phyloP scores from a whole-genome alignment of 177 flowering plant genomes.

The Telopea speciosissima region DNA sequence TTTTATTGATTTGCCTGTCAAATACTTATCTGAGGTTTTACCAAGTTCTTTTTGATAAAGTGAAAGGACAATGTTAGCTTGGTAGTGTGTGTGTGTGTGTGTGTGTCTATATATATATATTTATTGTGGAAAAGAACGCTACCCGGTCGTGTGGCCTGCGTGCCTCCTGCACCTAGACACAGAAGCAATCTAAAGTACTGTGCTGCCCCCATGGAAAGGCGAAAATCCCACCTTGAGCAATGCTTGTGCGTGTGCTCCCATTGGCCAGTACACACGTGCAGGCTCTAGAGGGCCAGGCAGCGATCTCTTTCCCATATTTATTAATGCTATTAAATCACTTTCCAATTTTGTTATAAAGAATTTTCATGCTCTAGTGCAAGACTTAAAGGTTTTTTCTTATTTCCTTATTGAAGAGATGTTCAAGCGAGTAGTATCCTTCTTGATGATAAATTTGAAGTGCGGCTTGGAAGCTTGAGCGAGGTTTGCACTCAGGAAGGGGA shows the following conservation, averaged over 20 bases:
- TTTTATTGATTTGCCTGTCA: not conserved
- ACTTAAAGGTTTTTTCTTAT: constrained; percentile 16
- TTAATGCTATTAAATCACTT: not conserved
- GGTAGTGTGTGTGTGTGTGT: too few relatives aligned
- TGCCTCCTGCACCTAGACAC: too few relatives aligned
- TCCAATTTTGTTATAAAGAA: not conserved
- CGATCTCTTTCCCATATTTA: too few relatives aligned
- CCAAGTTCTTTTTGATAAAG: not conserved
- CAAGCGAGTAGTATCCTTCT: constrained; percentile 98
- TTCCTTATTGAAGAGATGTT: constrained; percentile 61
- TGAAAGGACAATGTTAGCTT: not conserved
- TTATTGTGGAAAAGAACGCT: too few relatives aligned
- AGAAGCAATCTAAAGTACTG: too few relatives aligned
- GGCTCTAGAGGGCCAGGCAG: too few relatives aligned
- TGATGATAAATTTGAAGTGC: constrained; percentile 97
- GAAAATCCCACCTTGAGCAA: too few relatives aligned
- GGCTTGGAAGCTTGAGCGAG: constrained; percentile 88
- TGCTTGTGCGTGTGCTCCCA: too few relatives aligned
- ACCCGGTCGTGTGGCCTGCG: too few relatives aligned
- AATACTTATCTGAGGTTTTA: not conserved
- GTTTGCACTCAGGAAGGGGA: constrained; percentile 88
- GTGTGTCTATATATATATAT: not conserved
- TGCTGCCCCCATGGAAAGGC: too few relatives aligned
- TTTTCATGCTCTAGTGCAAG: not conserved
- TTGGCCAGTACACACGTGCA: too few relatives aligned